Base-by-base conservation (phyloP, 805 yeast genomes). In the Lachancea quebecensis region DNA sequence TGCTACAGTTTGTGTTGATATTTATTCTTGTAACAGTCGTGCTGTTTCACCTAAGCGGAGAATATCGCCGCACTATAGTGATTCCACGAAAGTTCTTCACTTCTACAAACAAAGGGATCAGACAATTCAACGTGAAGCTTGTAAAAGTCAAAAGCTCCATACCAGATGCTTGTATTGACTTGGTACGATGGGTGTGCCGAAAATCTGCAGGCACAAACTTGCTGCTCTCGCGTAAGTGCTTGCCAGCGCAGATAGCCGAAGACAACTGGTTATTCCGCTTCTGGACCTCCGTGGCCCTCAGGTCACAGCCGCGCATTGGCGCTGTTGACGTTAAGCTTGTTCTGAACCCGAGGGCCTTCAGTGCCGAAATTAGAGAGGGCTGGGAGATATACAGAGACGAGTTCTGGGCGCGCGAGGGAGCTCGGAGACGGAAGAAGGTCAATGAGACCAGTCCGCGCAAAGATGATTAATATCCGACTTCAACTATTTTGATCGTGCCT, bases 361-460 rank as follows among this genome's bases (percentile, higher is more conserved):
- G 79, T 48, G 80, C 93, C 0, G 90, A 85, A 40, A 78, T 85
- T 6, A 74, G 96, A 50, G 96, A 90, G 62, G 90, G 88, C 9
- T 91, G 99, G 98, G 99, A 91, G 58, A 64, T 88, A 35, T 91
- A 90, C 57, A 68, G 99, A 48, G 86, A 85, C 53, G 97, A 90
- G 61, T 93, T 89, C 60, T 93, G 98, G 97, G 78, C 81, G 17
- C 74, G 83, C 54, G 96, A 89, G 60, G 85, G 87, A 1, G 77
- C 79, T 2, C 73, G 88, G 52, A 69, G 89, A 50, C 65, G 77
- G 36, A 68, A 64, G 44, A 53, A 48, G 31, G 43, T 52, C 10
- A 38, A 43, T 15, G 46, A 43, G n/a, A 33, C 27, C 38, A 38
- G 46, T 17, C 40, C 46, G 4, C 33, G 33, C 14, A 30, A 30